These are phyloP conservation scores for Phaeosphaeria sp. DNA, from an alignment of 2,329 filamentous ascomycete species.

Conservation along the genomic window DNA sequence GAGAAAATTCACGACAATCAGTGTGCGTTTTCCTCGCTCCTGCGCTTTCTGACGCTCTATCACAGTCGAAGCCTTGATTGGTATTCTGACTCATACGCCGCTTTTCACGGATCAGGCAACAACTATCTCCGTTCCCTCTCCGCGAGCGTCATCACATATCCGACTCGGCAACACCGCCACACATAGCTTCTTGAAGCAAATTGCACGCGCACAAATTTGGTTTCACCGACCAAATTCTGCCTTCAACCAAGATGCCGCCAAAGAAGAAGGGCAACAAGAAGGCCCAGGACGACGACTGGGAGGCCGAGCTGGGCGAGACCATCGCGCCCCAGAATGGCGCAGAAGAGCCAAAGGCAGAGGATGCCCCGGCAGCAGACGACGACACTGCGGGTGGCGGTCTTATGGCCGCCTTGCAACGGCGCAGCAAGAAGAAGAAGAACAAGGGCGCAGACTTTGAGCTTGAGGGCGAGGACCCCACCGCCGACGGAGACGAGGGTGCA, in stretches of 20 bases:
- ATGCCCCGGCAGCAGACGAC: constrained; percentile 52
- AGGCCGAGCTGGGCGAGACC: constrained; percentile 85
- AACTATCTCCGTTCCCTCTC: constrained; percentile 16
- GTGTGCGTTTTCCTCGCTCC: constrained; percentile 36
- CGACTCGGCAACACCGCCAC: constrained; percentile 20
- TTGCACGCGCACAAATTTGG: constrained; percentile 2
- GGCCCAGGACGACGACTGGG: constrained; percentile 92
- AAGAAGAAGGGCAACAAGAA: constrained; percentile 95
- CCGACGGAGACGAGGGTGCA: constrained; percentile 49
- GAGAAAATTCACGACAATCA: constrained; percentile 31
- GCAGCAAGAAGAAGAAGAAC: constrained; percentile 83
- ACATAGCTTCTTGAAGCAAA: constrained; percentile 8
- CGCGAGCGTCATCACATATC: constrained; percentile 9
- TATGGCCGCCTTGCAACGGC: constrained; percentile 61
- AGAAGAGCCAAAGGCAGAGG: constrained; percentile 31
- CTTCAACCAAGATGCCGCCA: constrained; percentile 73
- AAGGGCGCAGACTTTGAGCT: constrained; percentile 72
- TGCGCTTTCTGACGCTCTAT: constrained; percentile 23
- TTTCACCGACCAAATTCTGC: background rate
- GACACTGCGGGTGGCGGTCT: constrained; percentile 57
- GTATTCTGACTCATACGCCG: constrained; percentile 21
- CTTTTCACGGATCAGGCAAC: constrained; percentile 10
- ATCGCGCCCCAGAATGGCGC: constrained; percentile 66
- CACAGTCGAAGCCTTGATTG: constrained; percentile 34
- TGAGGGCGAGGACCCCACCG: constrained; percentile 68